Conservation (phyloP, 2,329 filamentous ascomycete genomes). For the Bipolaris sorokiniana region DNA sequence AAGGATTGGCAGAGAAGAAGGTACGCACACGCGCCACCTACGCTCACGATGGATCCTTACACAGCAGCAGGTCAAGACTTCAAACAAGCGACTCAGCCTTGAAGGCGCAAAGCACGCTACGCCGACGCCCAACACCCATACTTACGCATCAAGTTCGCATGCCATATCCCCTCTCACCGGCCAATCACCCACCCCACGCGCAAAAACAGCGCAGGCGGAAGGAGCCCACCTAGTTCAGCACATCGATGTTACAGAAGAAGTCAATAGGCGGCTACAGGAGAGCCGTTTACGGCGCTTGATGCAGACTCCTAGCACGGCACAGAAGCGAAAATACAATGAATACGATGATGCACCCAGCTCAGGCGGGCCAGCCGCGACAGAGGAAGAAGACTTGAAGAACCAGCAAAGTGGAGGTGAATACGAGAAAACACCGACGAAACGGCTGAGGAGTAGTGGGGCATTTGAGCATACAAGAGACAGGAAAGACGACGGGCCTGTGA, state of each 20-base stretch:
- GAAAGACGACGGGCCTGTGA: slow-evolving; percentile 17
- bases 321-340: slow-evolving; percentile 42
- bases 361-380: slow-evolving; percentile 25
- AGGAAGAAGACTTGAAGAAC: slow-evolving; percentile 18
- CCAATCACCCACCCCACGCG: slow-evolving; percentile 22
- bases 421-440: slow-evolving; percentile 34
- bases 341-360: slow-evolving; percentile 31
- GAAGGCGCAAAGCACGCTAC: slow-evolving; percentile 26
- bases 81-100: slow-evolving; percentile 40
- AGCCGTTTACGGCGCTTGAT: slow-evolving; percentile 40
- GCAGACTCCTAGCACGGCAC: slow-evolving; percentile 42
- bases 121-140: slow-evolving; percentile 5
- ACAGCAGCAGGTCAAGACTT: slow-evolving; percentile 19
- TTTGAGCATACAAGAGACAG: slow-evolving; percentile 35
- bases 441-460: slow-evolving; percentile 31
- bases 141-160: slow-evolving; percentile 15
- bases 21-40: slow-evolving; percentile 9
- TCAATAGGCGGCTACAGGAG: slow-evolving; percentile 39
- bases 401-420: slow-evolving; percentile 18
- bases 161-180: slow-evolving; percentile 24
- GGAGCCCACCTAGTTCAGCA: slow-evolving; percentile 33
- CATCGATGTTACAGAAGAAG: slow-evolving; percentile 44
- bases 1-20: slow-evolving; percentile 36
- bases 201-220: slow-evolving; percentile 20
- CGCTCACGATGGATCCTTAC: slow-evolving; percentile 11